Conservation (phyloP, 148 eudicot species). For the Limonium bicolor region DNA sequence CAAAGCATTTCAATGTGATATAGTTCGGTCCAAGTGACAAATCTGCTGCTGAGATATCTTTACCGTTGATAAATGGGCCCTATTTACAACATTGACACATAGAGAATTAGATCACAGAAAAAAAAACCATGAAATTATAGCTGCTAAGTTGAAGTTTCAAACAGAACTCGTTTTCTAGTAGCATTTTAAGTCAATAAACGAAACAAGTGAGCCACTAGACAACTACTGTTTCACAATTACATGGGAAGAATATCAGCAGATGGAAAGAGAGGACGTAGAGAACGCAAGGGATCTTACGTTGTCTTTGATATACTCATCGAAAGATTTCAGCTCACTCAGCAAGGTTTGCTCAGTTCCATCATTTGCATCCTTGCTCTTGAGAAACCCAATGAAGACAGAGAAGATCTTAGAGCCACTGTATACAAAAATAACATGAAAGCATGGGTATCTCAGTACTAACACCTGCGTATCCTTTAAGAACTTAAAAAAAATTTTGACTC, state of each 20-base stretch:
- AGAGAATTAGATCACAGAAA: slow-evolving; percentile 2
- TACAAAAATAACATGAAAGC: slow-evolving; percentile 8
- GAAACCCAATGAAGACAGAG: slow-evolving; percentile 67
- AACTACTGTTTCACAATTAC: no score
- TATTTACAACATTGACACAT: slow-evolving; percentile 21
- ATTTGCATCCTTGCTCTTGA: slow-evolving; percentile 80
- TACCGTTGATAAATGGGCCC: slow-evolving; percentile 90
- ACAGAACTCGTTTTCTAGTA: no score
- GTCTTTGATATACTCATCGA: slow-evolving; percentile 60
- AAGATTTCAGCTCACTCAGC: slow-evolving; percentile 52
- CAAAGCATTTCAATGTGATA: slow-evolving; percentile 75
- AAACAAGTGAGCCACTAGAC: no score
- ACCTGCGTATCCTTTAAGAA: no score
- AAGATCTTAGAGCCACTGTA: slow-evolving; percentile 90
- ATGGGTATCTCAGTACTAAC: no score
- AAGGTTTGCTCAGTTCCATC: slow-evolving; percentile 83
- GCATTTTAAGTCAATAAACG: no score
- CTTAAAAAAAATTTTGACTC: no score
- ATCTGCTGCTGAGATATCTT: slow-evolving; percentile 62
- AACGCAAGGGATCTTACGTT: slow-evolving; percentile 33
- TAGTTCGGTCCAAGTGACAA: slow-evolving; percentile 85
- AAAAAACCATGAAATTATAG: no score
- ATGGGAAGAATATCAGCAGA: no score
- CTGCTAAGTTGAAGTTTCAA: no score
- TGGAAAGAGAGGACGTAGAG: not conserved